A percentile compares a stretch with the other conserved stretches of the same genome.
Conservation (phyloP, 164 flowering plant genomes). For the Litsea cubeba region DNA sequence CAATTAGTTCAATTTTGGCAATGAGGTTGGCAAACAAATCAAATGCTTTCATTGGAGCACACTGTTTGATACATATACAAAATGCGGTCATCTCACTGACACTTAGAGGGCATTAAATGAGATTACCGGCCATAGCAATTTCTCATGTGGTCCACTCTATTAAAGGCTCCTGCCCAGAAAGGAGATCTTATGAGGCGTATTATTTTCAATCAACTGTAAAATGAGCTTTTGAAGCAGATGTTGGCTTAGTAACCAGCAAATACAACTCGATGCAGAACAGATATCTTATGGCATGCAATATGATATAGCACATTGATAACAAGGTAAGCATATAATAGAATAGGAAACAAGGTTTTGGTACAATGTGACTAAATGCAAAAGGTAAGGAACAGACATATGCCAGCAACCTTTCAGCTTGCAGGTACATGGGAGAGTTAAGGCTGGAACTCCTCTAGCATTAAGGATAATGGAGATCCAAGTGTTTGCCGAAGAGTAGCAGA, state of each 20-base stretch:
- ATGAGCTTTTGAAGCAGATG: constrained; percentile 1
- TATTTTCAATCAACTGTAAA: not conserved
- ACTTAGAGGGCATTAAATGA: constrained; percentile 2
- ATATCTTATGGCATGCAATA: constrained; percentile 1
- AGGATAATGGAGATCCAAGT: not conserved
- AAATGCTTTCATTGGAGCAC: constrained; percentile 1
- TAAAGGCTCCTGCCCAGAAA: not conserved
- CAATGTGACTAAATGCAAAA: not conserved
- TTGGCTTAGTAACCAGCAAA: not conserved
- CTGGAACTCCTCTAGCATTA: too few relatives aligned
- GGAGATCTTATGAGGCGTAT: not conserved
- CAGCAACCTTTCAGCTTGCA: constrained; percentile 4
- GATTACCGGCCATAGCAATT: not conserved
- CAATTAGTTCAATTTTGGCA: not conserved
- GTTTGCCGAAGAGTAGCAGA: constrained; percentile 3
- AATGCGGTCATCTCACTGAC: constrained; percentile 18
- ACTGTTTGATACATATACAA: constrained; percentile 26
- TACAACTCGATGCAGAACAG: constrained; percentile 4
- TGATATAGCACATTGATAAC: constrained; percentile 6
- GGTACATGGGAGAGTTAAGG: constrained; percentile 1
- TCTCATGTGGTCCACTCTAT: not conserved
- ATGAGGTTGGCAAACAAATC: constrained; percentile 1
- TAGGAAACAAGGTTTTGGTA: not conserved
- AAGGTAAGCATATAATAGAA: constrained; percentile 2
- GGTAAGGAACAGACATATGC: not conserved